A percentile compares a stretch with the other conserved stretches of the same genome.
Evolutionary conservation across 495 filamentous ascomycete species (phyloP).

Genomic region (Letharia lupina): DNA sequence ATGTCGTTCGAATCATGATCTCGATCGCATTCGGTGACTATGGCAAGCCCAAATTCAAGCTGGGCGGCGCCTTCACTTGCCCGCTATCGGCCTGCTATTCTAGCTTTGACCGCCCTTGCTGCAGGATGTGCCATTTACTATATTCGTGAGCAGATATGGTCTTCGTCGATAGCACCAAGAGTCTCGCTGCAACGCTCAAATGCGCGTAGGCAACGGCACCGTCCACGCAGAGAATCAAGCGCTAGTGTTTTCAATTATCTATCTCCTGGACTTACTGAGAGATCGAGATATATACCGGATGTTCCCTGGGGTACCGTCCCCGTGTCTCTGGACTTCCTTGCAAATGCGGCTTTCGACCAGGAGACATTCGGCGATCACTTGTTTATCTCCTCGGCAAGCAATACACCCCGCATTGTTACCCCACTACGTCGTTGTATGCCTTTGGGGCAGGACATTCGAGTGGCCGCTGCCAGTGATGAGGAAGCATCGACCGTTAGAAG

Average conservation of each 20-base stretch:
- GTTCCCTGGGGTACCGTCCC: constrained; percentile 11
- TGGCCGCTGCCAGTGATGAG: constrained; percentile 34
- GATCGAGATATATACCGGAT: constrained; percentile 6
- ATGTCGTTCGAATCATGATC: neutral
- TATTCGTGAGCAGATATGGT: constrained; percentile 35
- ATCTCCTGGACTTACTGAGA: neutral
- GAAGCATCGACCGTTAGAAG: constrained; percentile 42
- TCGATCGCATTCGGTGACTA: neutral
- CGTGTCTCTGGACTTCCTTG: constrained; percentile 11
- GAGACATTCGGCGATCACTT: constrained; percentile 3
- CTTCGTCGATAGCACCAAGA: constrained; percentile 19
- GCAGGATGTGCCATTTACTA: constrained; percentile 43
- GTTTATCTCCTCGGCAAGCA: neutral
- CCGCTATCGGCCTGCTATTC: constrained; percentile 43
- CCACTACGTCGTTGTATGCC: constrained; percentile 35
- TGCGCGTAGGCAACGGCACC: constrained; percentile 32
- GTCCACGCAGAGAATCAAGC: neutral
- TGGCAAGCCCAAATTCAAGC: constrained; percentile 7
- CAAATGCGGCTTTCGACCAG: neutral
- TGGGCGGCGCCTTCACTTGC: constrained; percentile 29
- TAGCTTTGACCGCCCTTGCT: constrained; percentile 43
- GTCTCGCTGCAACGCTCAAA: constrained; percentile 40
- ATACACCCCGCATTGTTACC: neutral
- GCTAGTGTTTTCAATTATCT: neutral
- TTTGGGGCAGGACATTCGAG: constrained; percentile 39